Base-by-base conservation (phyloP, 179 eudicot genomes). In the Heliamphora pulchella region DNA sequence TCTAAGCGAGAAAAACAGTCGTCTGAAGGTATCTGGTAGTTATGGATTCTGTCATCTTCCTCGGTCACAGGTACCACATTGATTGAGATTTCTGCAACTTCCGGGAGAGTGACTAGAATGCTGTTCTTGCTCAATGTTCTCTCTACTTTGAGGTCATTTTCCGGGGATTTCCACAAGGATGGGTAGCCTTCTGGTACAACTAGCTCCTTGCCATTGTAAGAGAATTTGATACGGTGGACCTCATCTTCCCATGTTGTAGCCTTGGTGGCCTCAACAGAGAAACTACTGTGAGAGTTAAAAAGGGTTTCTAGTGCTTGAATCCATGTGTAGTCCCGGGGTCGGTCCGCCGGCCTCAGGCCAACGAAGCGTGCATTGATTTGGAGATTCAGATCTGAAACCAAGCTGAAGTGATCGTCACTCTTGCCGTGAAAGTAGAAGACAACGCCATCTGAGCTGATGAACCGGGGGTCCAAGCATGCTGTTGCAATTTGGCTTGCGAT, bases 361-460 rank as follows among this genome's bases (percentile, higher is more conserved):
- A 91, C 89, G 89, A 91, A 91, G 43, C 81, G 90, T 4, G 90
- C 96, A 58, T 90, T 91, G 83, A 91, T 86, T 79, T 91, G 92
- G 78, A 93, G 86, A 76, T 87, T 83, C 75, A 51, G 72, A 69
- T 91, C 96, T 1, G 96, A 93, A 69, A 91, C 91, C 51, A 93
- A 82, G 83, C 86, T 83, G 84, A 89, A 91, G 78, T 91, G 86
- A 74, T 90, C 82, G 11, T 89, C 84, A 57, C 82, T 89, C 83
- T 84, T 86, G 48, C 97, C 97, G n/a, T 93, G 97, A 88, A 91
- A 93, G 81, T 93, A 91, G 88, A 92, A 92, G n/a, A 90, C 89
- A 11, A 87, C 78, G 48, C 91, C 89, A 14, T 93, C 93, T 74
- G 86, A 93, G 2, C 97, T 93, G 0, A 93, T 86, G 87, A 93